Evolutionary conservation across 495 filamentous ascomycete species (phyloP).

Genomic region (Pseudomonodictys pantanalensis): DNA sequence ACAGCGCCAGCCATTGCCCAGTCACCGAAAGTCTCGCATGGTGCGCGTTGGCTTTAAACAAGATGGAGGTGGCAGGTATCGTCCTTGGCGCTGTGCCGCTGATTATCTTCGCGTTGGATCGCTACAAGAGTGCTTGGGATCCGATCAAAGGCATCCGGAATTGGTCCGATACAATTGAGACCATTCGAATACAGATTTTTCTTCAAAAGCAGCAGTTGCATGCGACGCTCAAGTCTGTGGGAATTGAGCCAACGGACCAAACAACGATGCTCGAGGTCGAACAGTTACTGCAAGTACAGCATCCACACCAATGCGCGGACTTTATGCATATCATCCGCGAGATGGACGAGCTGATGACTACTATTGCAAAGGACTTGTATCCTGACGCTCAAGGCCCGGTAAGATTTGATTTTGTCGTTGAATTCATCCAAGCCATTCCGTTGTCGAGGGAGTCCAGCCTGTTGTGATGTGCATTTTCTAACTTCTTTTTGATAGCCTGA

Average conservation of each 20-base stretch:
- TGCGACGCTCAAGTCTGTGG: conserved; percentile 3
- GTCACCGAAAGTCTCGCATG: too few species aligned
- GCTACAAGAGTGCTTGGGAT: conserved; percentile 3
- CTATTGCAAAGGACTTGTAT: background rate
- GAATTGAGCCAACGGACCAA: background rate
- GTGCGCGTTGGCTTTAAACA: too few species aligned
- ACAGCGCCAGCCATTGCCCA: too few species aligned
- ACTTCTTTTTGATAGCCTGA: background rate
- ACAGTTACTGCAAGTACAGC: background rate
- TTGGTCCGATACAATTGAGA: conserved; percentile 4
- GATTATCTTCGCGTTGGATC: conserved; percentile 1
- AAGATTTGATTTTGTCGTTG: background rate
- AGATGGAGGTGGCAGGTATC: conserved; percentile 17
- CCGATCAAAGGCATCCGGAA: background rate
- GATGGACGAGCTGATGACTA: conserved; percentile 9
- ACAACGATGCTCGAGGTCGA: conserved; percentile 9
- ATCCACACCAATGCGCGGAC: background rate
- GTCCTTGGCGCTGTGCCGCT: conserved; percentile 7
- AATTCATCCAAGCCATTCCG: too few species aligned
- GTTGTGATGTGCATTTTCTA: too few species aligned
- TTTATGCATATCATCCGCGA: conserved; percentile 13
- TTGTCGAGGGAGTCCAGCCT: too few species aligned
- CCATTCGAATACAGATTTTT: conserved; percentile 2
- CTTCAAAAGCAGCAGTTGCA: conserved; percentile 15
- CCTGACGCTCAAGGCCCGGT: conserved; percentile 12